A percentile compares a stretch with the other conserved stretches of the same genome.
Conservation (phyloP, 805 yeast species). For the Saccharomycopsis vini region DNA sequence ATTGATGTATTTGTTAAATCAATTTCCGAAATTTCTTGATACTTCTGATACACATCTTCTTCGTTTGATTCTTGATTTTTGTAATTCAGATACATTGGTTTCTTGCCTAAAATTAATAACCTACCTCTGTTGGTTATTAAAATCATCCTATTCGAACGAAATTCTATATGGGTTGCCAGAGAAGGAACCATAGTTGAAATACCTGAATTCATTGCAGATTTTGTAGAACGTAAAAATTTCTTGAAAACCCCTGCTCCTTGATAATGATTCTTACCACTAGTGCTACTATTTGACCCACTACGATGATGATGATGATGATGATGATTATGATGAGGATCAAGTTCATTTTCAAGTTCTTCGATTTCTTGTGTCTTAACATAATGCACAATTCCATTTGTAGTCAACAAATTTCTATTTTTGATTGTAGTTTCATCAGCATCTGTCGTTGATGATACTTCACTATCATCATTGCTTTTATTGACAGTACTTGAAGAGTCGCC, state of each 20-base stretch:
- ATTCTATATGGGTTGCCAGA: constrained; percentile 2
- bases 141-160: constrained; percentile 34
- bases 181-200: neutral
- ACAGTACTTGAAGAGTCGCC: constrained; percentile 2
- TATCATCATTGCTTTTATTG: constrained; percentile 2
- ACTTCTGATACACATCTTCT: constrained; percentile 21
- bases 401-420: neutral
- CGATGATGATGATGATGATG: neutral
- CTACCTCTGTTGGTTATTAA: constrained; percentile 46
- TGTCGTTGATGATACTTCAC: constrained; percentile 9
- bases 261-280: neutral
- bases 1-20: constrained; percentile 37
- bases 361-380: constrained; percentile 20
- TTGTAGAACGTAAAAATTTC: constrained; percentile 3
- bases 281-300: neutral
- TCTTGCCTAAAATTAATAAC: constrained; percentile 35
- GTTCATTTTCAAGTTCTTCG: constrained; percentile 20
- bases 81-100: constrained; percentile 21
- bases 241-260: constrained; percentile 4
- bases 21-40: constrained; percentile 38
- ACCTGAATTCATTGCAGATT: neutral
- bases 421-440: neutral
- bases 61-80: neutral
- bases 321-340: constrained; percentile 4
- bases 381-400: constrained; percentile 4